A percentile compares a stretch with the other conserved stretches of the same genome.
phyloP scores from a whole-genome alignment of 495 filamentous ascomycete genomes.

The Neurospora sp. region DNA sequence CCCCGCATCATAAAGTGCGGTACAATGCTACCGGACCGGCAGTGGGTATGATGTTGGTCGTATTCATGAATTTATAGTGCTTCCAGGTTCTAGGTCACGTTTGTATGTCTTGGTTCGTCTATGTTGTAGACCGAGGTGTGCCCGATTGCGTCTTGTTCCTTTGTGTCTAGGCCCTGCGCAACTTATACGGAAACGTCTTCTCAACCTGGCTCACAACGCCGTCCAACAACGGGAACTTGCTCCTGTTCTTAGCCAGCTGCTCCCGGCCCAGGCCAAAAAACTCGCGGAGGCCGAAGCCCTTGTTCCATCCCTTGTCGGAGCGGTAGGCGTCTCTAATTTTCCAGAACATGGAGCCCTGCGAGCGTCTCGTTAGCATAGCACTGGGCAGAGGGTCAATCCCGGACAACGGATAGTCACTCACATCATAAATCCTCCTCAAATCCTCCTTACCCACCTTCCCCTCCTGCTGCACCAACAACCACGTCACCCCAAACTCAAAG shows the following conservation, averaged over 20 bases:
- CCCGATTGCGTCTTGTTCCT: not conserved
- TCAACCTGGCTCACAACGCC: not conserved
- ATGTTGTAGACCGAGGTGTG: not conserved
- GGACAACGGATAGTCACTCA: constrained; percentile 5
- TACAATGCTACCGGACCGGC: not conserved
- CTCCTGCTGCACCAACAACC: constrained; percentile 38
- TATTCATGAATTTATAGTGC: not conserved
- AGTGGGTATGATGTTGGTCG: not conserved
- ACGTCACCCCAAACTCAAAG: constrained; percentile 38
- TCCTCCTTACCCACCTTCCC: constrained; percentile 39
- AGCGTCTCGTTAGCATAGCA: not conserved
- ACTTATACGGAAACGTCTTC: not conserved
- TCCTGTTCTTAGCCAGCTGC: not conserved
- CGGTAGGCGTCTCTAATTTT: constrained; percentile 17
- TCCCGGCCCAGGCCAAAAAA: not conserved
- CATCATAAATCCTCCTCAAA: constrained; percentile 32
- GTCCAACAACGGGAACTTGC: not conserved
- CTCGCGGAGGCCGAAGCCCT: constrained; percentile 16
- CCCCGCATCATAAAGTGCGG: not conserved
- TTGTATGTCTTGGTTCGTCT: not conserved
- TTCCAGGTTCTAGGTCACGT: not conserved
- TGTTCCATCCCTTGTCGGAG: constrained; percentile 16
- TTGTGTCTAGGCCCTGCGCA: not conserved
- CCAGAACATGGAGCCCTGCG: constrained; percentile 21
- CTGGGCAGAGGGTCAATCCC: fast-evolving